phyloP scores from a whole-genome alignment of 164 flowering plant genomes.

The Vitis amurensis region DNA sequence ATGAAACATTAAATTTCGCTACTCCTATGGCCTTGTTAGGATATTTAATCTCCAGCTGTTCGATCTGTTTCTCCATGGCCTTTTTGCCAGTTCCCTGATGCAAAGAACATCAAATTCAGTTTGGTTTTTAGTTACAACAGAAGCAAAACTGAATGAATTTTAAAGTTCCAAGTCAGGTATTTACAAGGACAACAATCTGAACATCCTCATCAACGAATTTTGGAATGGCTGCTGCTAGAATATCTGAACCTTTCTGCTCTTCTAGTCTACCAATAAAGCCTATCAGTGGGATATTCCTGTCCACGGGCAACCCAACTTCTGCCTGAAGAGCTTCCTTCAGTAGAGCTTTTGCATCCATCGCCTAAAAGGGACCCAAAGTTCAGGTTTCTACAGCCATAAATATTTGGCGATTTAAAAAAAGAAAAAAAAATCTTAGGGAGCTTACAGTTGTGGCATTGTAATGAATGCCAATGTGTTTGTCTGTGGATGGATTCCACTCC shows the following conservation, averaged over 20 bases:
- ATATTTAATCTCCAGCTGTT: conserved; percentile 58
- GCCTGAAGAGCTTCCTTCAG: conserved; percentile 91
- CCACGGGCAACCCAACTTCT: conserved; percentile 84
- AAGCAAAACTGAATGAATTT: no score
- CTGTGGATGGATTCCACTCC: conserved; percentile 86
- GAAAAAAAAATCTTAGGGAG: not conserved
- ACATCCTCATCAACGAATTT: conserved; percentile 56
- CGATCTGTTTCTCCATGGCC: conserved; percentile 72
- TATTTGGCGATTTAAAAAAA: no score
- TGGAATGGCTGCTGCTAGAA: conserved; percentile 72
- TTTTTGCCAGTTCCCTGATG: conserved; percentile 91
- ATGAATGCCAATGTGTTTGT: conserved; percentile 58
- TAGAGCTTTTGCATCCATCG: conserved; percentile 67
- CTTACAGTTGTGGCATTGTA: conserved; percentile 80
- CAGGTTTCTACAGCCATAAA: no score
- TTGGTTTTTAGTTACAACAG: no score
- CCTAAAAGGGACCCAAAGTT: conserved; percentile 36
- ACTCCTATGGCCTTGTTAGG: conserved; percentile 78
- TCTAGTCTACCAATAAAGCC: conserved; percentile 96
- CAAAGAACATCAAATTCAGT: not conserved
- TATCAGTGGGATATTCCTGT: conserved; percentile 66
- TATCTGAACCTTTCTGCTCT: conserved; percentile 98
- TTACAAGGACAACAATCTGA: conserved; percentile 78
- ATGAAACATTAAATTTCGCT: conserved; percentile 77
- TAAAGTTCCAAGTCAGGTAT: conserved; percentile 10